These are phyloP conservation scores for Coemansia sp. DNA, from an alignment of 192 early-diverging fungal species.

Conservation along the genomic window DNA sequence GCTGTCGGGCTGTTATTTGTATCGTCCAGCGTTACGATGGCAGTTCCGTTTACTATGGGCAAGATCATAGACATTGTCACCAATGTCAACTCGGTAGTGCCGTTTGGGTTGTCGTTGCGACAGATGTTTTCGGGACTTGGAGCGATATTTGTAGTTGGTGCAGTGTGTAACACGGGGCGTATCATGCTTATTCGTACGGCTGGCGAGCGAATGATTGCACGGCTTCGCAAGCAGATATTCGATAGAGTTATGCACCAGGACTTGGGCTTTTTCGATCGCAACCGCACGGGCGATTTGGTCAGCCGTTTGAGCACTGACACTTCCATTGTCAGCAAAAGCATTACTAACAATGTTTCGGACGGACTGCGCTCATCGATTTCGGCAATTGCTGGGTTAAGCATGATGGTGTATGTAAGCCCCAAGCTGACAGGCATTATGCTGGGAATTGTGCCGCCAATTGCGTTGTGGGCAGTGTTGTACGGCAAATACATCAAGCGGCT, in stretches of 20 bases:
- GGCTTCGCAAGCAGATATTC: conserved; percentile 56
- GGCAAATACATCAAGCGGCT: conserved; percentile 64
- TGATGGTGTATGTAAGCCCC: conserved; percentile 70
- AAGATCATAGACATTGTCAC: conserved; percentile 68
- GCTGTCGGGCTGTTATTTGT: conserved; percentile 60
- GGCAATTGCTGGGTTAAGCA: conserved; percentile 57
- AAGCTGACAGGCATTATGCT: conserved; percentile 70
- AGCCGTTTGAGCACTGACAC: conserved; percentile 78
- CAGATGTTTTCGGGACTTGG: conserved; percentile 57
- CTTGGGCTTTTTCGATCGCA: conserved; percentile 61
- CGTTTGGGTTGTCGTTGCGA: conserved; percentile 54
- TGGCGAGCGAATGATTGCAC: conserved; percentile 59
- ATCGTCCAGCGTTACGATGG: conserved; percentile 64
- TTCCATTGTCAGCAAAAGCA: conserved; percentile 67
- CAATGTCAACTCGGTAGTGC: conserved; percentile 33
- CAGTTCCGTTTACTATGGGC: conserved; percentile 66
- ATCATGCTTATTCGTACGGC: conserved; percentile 59
- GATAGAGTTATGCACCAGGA: conserved; percentile 59
- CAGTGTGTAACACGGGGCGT: conserved; percentile 57
- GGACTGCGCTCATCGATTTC: conserved; percentile 63
- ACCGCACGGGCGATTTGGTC: conserved; percentile 70
- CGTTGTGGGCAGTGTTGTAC: conserved; percentile 65
- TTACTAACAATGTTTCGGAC: conserved; percentile 73
- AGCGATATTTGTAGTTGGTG: conserved; percentile 55
- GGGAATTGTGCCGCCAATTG: conserved; percentile 70